These are phyloP conservation scores for Schizosaccharomyces japonicus DNA, from an alignment of 805 yeast species.

Conservation along the genomic window DNA sequence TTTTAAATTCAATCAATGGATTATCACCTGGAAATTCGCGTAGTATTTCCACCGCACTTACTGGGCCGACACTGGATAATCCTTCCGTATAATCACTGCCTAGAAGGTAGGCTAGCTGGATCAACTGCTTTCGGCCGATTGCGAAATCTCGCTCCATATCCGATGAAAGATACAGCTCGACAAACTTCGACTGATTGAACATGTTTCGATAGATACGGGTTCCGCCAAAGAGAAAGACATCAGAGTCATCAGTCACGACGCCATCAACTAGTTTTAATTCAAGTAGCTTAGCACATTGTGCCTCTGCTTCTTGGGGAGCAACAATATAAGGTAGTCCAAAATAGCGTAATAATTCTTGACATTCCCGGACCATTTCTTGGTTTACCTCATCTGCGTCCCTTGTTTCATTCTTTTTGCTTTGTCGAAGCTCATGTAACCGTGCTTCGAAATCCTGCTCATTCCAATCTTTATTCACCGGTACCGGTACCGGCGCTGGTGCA, in stretches of 20 bases:
- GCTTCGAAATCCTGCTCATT: slow-evolving; percentile 10
- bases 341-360: slow-evolving; percentile 61
- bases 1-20: slow-evolving; percentile 19
- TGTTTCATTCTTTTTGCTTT: slow-evolving; percentile 38
- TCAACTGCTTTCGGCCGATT: slow-evolving; percentile 35
- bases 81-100: slow-evolving; percentile 96
- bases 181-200: slow-evolving; percentile 82
- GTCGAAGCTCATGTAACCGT: slow-evolving; percentile 25
- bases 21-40: slow-evolving; percentile 51
- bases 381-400: slow-evolving; percentile 88
- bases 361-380: slow-evolving; percentile 61
- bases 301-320: slow-evolving; percentile 98
- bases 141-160: slow-evolving; percentile 45
- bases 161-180: slow-evolving; percentile 48
- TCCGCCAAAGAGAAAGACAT: slow-evolving; percentile 85
- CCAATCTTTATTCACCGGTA: background rate
- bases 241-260: slow-evolving; percentile 89
- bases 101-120: slow-evolving; percentile 57
- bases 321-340: slow-evolving; percentile 89
- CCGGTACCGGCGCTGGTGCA: background rate
- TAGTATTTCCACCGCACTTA: slow-evolving; percentile 64
- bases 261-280: slow-evolving; percentile 69
- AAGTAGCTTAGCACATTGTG: slow-evolving; percentile 74
- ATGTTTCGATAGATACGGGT: slow-evolving; percentile 59
- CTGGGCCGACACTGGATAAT: slow-evolving; percentile 81